Evolutionary conservation across 2,329 filamentous ascomycete species (phyloP), one percentile per base, ranked within the genome.

Genomic region (Fusarium luffae): DNA sequence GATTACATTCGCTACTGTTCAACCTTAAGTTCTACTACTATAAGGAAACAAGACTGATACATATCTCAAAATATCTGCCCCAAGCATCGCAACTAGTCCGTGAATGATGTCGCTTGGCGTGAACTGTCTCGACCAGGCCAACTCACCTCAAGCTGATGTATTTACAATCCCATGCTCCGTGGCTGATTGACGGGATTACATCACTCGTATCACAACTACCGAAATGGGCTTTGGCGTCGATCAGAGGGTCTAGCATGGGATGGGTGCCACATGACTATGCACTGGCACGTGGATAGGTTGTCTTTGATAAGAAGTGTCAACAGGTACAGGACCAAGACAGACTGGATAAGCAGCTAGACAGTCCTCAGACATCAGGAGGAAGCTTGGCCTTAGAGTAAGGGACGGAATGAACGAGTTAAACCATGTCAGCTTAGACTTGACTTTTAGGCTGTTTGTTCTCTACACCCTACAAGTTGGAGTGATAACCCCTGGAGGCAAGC

Each of bases 171-270:
- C 43, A 32, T 50, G 40, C 19, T 25, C 30, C n/a, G 19, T 54
- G 58, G 70, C 59, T 70, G 63, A 57, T 64, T 70, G 58, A 64
- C 44, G 57, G 54, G 40, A 70, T 70, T 68, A 60, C 67, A 70
- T 70, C 67, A 64, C 63, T 18, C 47, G 43, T 70, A 64, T 70
- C 58, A 70, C 58, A 51, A 59, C 44, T 40, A 41, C 59, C 59
- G 42, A 60, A 71, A 68, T 60, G 68, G 68, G 68, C 55, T 56
- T 63, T 27, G 54, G 54, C 54, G 65, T 55, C 34, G 54, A 71
- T 70, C 59, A 50, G 32, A 69, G 54, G 68, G 56, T 50, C 61
- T 70, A 71, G 51, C 43, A 55, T 65, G 63, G 59, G 54, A 37
- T 71, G 65, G 49, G 46, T 59, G 44, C 63, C 68, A 70, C 68